Evolutionary conservation across 176 grass and related monocot species (phyloP).

Genomic region (Leersia perrieri): DNA sequence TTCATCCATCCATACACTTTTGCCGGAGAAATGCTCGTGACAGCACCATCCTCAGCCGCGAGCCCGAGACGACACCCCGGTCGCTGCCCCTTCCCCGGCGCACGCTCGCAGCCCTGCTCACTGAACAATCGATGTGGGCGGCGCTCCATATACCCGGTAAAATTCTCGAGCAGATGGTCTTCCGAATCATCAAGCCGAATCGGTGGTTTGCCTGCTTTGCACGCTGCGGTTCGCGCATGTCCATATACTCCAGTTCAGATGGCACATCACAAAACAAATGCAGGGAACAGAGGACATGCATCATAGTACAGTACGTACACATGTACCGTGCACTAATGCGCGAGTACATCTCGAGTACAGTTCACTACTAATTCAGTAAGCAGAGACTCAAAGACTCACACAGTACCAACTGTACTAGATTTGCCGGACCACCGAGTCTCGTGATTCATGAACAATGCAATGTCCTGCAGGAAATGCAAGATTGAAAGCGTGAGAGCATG

Average conservation of each 20-base stretch:
- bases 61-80: not conserved
- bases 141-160: not conserved
- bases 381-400: not conserved
- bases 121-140: not conserved
- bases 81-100: not conserved
- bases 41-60: not conserved
- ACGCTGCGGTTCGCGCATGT: not conserved
- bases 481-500: not conserved
- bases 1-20: not conserved
- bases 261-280: conserved; percentile 14
- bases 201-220: not conserved
- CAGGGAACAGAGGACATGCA: not conserved
- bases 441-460: not conserved
- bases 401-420: not conserved
- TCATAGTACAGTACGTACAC: not conserved
- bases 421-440: not conserved
- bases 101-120: not conserved
- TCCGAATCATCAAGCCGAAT: not conserved
- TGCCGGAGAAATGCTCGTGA: not conserved
- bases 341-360: not conserved
- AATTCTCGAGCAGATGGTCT: not conserved
- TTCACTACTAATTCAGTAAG: not conserved
- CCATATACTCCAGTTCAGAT: conserved; percentile 27
- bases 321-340: too few relatives aligned
- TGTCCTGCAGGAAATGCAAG: not conserved